Conservation (phyloP, 495 filamentous ascomycete genomes). For the Trypethelium eluteriae region DNA sequence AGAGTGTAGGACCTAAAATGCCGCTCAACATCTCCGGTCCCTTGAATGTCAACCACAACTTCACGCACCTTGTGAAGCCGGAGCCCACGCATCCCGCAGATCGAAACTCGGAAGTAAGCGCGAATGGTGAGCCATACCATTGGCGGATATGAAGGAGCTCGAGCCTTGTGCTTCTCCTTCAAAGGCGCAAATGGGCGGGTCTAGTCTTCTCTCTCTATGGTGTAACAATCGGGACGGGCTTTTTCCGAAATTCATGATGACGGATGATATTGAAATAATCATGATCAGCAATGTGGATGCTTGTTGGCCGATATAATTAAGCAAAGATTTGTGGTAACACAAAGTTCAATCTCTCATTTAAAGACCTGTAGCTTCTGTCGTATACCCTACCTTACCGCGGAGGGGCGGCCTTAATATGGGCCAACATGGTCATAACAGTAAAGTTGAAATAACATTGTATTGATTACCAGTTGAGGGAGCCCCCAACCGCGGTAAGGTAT, state of each 20-base stretch:
- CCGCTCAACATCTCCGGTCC: slow-evolving; percentile 30
- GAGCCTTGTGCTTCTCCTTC: not conserved
- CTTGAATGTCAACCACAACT: slow-evolving; percentile 31
- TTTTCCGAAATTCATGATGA: not conserved
- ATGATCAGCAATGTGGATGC: not conserved
- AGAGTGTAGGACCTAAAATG: slow-evolving; percentile 23
- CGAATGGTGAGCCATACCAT: not conserved
- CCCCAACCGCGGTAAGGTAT: too few species aligned
- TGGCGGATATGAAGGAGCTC: not conserved
- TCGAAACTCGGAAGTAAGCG: not conserved
- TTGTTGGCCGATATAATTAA: not conserved
- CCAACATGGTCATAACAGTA: too few species aligned
- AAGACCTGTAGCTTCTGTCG: not conserved
- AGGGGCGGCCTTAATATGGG: too few species aligned
- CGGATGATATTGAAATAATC: not conserved
- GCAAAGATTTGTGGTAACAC: not conserved
- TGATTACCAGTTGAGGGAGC: too few species aligned
- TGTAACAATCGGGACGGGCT: not conserved
- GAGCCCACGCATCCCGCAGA: slow-evolving; percentile 14
- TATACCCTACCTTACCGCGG: too few species aligned
- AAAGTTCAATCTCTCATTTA: not conserved
- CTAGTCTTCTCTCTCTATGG: not conserved
- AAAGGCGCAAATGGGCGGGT: not conserved
- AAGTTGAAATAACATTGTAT: too few species aligned
- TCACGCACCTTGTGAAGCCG: slow-evolving; percentile 32